Conservation (phyloP, 208 protist species). For the Trypanosoma scelopori region DNA sequence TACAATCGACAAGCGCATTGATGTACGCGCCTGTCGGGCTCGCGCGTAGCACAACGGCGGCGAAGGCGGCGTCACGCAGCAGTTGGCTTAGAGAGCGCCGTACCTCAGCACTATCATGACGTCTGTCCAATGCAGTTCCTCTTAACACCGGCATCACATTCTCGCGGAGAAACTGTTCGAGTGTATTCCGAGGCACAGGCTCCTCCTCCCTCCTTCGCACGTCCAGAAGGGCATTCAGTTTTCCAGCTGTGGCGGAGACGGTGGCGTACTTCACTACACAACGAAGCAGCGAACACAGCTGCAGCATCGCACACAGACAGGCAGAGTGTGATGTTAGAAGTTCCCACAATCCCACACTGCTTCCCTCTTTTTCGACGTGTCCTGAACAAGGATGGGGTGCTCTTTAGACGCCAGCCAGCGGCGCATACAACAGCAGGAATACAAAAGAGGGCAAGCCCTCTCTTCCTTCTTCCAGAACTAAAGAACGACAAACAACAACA, state of each 20-base stretch:
- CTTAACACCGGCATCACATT: conserved; percentile 72
- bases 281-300: neutral
- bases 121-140: conserved; percentile 57
- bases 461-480: too few relatives aligned
- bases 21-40: conserved; percentile 55
- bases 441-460: too few relatives aligned
- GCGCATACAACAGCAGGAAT: too few relatives aligned
- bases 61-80: conserved; percentile 72
- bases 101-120: conserved; percentile 47
- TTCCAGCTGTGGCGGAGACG: conserved; percentile 16
- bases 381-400: too few relatives aligned
- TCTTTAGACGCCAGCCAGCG: too few relatives aligned
- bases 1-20: conserved; percentile 49
- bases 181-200: conserved; percentile 34
- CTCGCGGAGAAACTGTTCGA: conserved; percentile 60
- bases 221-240: conserved; percentile 68
- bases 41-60: conserved; percentile 57
- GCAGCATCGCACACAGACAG: conserved; percentile 20
- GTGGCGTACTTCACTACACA: conserved; percentile 19
- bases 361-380: neutral
- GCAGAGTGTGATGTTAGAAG: neutral
- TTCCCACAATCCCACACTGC: neutral
- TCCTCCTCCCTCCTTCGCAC: conserved; percentile 18
- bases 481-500: too few relatives aligned
- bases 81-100: conserved; percentile 60